phyloP scores from a whole-genome alignment of 179 eudicot species.

The Drosera spatulata region DNA sequence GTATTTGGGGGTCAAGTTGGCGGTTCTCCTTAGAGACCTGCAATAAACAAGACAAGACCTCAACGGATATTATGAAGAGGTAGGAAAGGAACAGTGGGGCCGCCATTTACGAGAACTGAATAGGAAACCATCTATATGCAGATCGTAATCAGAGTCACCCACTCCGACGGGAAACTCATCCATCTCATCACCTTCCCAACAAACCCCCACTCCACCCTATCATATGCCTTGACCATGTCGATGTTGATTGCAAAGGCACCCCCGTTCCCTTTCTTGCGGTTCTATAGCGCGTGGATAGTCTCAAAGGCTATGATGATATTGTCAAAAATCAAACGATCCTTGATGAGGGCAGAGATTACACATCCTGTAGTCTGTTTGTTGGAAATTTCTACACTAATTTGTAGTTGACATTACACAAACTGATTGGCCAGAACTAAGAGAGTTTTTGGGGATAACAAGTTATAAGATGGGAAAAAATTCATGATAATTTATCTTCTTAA shows the following conservation, averaged over 20 bases:
- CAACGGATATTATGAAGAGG: not conserved
- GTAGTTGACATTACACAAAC: too few relatives aligned
- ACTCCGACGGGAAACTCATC: not conserved
- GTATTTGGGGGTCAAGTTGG: not conserved
- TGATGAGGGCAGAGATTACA: too few relatives aligned
- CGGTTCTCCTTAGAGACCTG: not conserved
- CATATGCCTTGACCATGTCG: not conserved
- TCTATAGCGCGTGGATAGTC: not conserved
- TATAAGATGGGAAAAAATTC: too few relatives aligned
- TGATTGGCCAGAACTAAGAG: too few relatives aligned
- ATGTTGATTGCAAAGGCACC: not conserved
- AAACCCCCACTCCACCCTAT: not conserved
- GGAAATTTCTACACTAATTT: too few relatives aligned
- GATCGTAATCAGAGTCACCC: not conserved
- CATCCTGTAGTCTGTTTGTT: too few relatives aligned
- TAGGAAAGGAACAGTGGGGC: not conserved
- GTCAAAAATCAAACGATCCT: not conserved
- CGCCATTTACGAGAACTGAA: not conserved
- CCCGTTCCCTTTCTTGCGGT: not conserved
- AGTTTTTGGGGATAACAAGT: too few relatives aligned
- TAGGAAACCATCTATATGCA: not conserved
- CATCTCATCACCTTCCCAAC: not conserved
- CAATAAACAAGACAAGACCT: not conserved
- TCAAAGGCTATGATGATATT: not conserved
- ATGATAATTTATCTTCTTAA: too few relatives aligned